Evolutionary conservation across 179 eudicot genomes (phyloP), one percentile per base, ranked within the genome.

Genomic region (Silene coronaria): DNA sequence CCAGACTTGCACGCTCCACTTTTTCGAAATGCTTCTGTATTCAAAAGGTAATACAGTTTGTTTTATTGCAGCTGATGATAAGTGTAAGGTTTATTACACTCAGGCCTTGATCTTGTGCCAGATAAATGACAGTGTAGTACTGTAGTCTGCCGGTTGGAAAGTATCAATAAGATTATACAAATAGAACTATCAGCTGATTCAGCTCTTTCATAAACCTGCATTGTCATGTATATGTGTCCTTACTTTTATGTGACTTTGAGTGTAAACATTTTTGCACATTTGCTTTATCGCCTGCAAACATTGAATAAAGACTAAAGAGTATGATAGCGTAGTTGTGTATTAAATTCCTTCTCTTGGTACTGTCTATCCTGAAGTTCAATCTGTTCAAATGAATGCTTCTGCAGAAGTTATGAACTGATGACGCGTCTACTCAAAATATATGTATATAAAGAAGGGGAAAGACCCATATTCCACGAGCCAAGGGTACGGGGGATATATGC

Each of bases 331-430:
- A 27, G 73, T 70, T 3, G 72, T 9, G 21, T 38, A 22, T 24
- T 26, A 17, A 26, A 12, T 22, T 62, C 26, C 28, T 7, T 59
- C 1, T 36, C 5, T 34, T 22, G 4, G 22, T 36, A 55, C 38
- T 23, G 67, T 22, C 64, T 53, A 27, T 28, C 10, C 38, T 70
- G 19, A 55, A 77, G 53, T 55, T 32, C n/a, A n/a, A n/a, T n/a
- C n/a, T n/a, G n/a, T n/a, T n/a, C n/a, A 11, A 63, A 57, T 26
- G 30, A 61, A 23, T 74, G 23, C 67, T 3, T 42, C 38, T 79
- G 69, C 83, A 92, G 97, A 91, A 92, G 96, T 57, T 92, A 92
- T 65, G 86, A 85, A 51, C 67, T 87, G 85, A 92, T 92, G 97
- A 91, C 86, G 53, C 81, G 58, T 45, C 69, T 74, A 2, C 88